Base-by-base conservation (phyloP, 1,284 basidiomycete species). In the Golubevia pallescens region DNA sequence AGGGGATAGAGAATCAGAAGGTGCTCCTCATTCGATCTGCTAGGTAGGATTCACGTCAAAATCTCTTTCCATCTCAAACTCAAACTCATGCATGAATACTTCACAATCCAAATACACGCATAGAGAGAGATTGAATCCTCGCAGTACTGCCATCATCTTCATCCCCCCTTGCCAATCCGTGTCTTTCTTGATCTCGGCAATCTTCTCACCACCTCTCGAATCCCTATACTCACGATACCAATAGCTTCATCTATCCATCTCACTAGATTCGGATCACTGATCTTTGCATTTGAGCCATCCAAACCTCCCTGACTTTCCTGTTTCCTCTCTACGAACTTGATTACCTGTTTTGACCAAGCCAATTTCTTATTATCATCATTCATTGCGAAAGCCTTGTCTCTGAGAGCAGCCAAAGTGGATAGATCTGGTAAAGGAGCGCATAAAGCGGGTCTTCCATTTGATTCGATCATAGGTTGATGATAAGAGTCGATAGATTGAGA, bases 281-380 rank as follows among this genome's bases (percentile, higher is more conserved):
- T 90, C 62, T 68, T 74, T 61, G 60, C 73, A 32, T 64, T 69
- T 48, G 72, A 74, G 16, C 67, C 58, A 28, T 68, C 34, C n/a
- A n/a, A n/a, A 5, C 34, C 34, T 10, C 34, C 34, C 10, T 38
- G 5, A 4, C 34, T 38, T 10, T 38, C 34, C 34, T 38, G 34
- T 32, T 32, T 56, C 54, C 54, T 21, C 69, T 93, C 92, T 69
- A 93, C 90, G 69, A 93, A 91, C 76, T 90, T 89, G 74, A 95
- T 86, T 61, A 95, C 91, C 70, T 94, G 92, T 56, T 91, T 88
- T 3, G 90, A 89, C 94, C 94, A 96, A 19, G 88, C 87, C 16
- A 95, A 86, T 71, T 90, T 90, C 58, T 89, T 87, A 0, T 87
- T 78, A 0, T 90, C 90, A 75, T 91, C 90, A 67, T 88, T 62